Evolutionary conservation across 2,329 filamentous ascomycete genomes (phyloP), one percentile per base, ranked within the genome.

Genomic region (Aspergillus fumigatus): DNA sequence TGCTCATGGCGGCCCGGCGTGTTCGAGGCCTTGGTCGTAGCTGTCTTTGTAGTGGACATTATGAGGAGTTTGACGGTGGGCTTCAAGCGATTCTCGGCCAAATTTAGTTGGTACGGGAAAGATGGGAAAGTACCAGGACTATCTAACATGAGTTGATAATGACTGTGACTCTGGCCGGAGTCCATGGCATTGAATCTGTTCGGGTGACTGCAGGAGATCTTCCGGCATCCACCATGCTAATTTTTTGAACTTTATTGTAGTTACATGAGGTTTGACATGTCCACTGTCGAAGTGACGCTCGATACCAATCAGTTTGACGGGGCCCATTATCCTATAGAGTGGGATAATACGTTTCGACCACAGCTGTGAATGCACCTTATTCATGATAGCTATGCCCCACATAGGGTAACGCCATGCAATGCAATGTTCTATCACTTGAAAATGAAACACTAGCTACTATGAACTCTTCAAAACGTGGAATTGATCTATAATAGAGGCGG

Each of bases 11-110:
- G 59, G 77, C 77, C 52, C 81, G 78, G 38, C 85, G 83, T 66
- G 85, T 81, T 82, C 78, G 54, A 88, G 75, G 38, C 85, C 85
- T 61, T 82, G 79, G 6, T 84, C 80, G 72, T 84, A 88, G 48
- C 87, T 77, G 10, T 32, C 11, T 23, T 50, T 80, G 73, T 62
- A 79, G 73, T 86, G 79, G n/a, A 62, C 60, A 2, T 70, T 6
- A 4, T 35, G 19, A 10, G 48, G 9, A 17, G 17, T 19, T 32
- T 32, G 11, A 32, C 11, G 32, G 35, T 21, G n/a, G 35, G 7
- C 32, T 4, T 11, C 4, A 5, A 2, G 21, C n/a, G 48, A 7
- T 54, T 23, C 10, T 21, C 9, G 19, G 27, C 4, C 0, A 4
- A 2, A 14, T 14, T 35, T 4, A 6, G 11, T 4, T 1, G 21